A percentile compares a stretch with the other conserved stretches of the same genome.
These are phyloP conservation scores for Akanthomyces lecanii DNA, from an alignment of 2,329 filamentous ascomycete species.

Conservation along the genomic window DNA sequence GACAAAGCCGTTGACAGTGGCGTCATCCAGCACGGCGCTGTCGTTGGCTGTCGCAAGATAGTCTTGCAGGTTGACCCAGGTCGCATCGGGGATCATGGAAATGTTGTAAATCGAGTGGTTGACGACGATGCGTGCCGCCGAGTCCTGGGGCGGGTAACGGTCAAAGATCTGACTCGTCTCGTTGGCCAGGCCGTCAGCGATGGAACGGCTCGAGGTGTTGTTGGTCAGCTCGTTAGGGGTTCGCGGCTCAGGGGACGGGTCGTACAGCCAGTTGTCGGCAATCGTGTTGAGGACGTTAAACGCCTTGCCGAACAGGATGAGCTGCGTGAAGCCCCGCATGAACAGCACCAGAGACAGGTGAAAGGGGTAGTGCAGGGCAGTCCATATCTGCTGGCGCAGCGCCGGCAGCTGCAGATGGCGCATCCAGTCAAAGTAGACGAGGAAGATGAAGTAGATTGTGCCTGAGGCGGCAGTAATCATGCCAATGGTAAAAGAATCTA, in stretches of 20 bases:
- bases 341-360: constrained; percentile 60
- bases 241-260: constrained; percentile 15
- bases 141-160: constrained; percentile 27
- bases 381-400: constrained; percentile 57
- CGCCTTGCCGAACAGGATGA: constrained; percentile 44
- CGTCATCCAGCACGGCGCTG: background rate
- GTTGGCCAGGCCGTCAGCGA: constrained; percentile 21
- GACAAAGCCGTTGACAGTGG: background rate
- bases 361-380: constrained; percentile 56
- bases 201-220: constrained; percentile 21
- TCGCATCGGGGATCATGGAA: constrained; percentile 24
- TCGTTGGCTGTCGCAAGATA: constrained; percentile 17
- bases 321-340: constrained; percentile 59
- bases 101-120: constrained; percentile 27
- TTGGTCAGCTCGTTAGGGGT: constrained; percentile 8
- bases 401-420: constrained; percentile 56
- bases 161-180: constrained; percentile 23
- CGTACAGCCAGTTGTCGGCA: background rate
- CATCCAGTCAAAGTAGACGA: constrained; percentile 57
- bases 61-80: constrained; percentile 25
- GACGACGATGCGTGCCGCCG: constrained; percentile 20
- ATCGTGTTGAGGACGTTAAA: constrained; percentile 28
- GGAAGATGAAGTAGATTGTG: constrained; percentile 43
- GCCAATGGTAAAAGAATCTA: constrained; percentile 37
- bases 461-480: constrained; percentile 36